Base-by-base conservation (phyloP, 75 land plant genomes). In the Sequoiadendron giganteum region DNA sequence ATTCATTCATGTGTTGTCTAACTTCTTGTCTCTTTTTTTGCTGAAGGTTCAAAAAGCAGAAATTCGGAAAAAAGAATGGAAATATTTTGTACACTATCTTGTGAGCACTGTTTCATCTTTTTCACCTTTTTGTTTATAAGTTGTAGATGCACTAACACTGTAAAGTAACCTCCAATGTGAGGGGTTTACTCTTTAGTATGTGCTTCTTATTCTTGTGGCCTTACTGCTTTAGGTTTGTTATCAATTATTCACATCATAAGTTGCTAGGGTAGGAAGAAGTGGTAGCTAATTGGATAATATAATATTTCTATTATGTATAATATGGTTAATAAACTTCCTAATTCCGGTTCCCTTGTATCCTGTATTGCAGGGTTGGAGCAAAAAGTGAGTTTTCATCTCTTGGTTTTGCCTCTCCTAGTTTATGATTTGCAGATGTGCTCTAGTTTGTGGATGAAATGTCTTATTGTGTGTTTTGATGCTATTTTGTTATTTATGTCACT, bases 31-130 rank as follows among this genome's bases (percentile, higher is more conserved):
- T 38, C 28, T 76, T 42, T 9, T 40, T 75, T 52, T 14, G 25
- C 18, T 87, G 25, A 48, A 97, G 98, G 93, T 98, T 76, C 96
- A 94, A 92, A 95, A 90, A 83, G 92, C 91, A 30, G 99, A 98
- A 87, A 36, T 92, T 39, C 92, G 94, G 32, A 95, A 93, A 89
- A 95, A 95, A 56, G 99, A 97, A 85, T 97, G 96, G 97, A 96
- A 88, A 89, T 97, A 93, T 87, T 95, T 95, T 89, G 96, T 98
- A 49, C 99, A 98, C 87, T 98, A 98, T 88, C 94, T 95, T 85
- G 99, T 96, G 89, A 93, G 95, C 89, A 86, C 45, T 2, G 15
- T 47, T 3, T 11, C 15, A n/a, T 28, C 15, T 3, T 42, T 82
- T 82, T 11, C 1, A 18, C 34, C 3, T 82, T 47, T 47, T 40